A percentile compares a stretch with the other conserved stretches of the same genome.
These are phyloP conservation scores for Dipodascus albidus DNA, from an alignment of 805 yeast genomes.

Conservation along the genomic window DNA sequence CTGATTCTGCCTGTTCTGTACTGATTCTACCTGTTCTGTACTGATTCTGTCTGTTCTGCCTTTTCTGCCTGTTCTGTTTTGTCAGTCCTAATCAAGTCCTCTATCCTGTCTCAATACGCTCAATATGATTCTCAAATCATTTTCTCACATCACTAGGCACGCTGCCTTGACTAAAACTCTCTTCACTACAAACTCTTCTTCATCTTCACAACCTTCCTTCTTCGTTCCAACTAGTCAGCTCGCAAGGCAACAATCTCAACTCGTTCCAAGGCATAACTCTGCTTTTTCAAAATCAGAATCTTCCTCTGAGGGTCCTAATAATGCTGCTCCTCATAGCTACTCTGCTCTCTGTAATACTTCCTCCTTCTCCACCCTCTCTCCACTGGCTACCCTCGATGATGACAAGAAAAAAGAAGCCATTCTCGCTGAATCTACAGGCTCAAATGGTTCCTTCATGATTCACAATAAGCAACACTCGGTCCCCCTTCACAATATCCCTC, in stretches of 20 bases:
- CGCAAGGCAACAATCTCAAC: slow-evolving; percentile 28
- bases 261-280: slow-evolving; percentile 12
- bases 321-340: slow-evolving; percentile 7
- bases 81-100: no score
- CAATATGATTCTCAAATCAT: slow-evolving; percentile 28
- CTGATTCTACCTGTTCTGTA: no score
- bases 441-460: slow-evolving; percentile 4
- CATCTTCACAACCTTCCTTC: slow-evolving; percentile 25
- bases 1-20: no score
- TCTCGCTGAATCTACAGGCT: neutral
- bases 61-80: no score
- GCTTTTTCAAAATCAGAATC: slow-evolving; percentile 8
- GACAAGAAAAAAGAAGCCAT: slow-evolving; percentile 13
- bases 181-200: slow-evolving; percentile 21
- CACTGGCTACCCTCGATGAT: slow-evolving; percentile 15
- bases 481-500: neutral
- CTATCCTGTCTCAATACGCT: neutral
- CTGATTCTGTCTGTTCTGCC: no score
- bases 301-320: neutral
- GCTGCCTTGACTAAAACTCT: slow-evolving; percentile 29
- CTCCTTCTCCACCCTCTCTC: slow-evolving; percentile 12
- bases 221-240: slow-evolving; percentile 30
- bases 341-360: slow-evolving; percentile 11
- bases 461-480: slow-evolving; percentile 5
- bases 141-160: slow-evolving; percentile 26